A percentile compares a stretch with the other conserved stretches of the same genome.
Evolutionary conservation across 805 yeast genomes (phyloP).

Genomic region (Lipomyces anomalus): DNA sequence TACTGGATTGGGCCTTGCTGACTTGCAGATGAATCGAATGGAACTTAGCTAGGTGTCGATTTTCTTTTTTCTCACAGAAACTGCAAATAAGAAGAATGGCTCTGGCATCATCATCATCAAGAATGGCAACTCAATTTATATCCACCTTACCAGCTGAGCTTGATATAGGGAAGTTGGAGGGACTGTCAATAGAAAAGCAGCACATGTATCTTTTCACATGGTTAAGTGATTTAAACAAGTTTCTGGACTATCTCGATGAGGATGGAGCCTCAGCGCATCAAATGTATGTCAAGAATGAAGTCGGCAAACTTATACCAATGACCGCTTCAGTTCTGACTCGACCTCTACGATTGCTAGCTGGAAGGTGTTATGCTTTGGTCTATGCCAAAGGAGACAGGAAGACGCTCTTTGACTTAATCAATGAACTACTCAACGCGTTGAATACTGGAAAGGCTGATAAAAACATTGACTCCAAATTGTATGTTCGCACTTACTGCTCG

Average conservation of each 20-base stretch:
- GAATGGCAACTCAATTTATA: neutral
- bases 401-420: constrained; percentile 29
- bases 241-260: constrained; percentile 10
- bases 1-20: too few relatives aligned
- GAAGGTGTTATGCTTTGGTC: constrained; percentile 19
- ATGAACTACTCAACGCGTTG: constrained; percentile 22
- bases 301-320: constrained; percentile 10
- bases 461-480: constrained; percentile 30
- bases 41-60: too few relatives aligned
- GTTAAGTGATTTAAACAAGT: constrained; percentile 17
- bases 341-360: constrained; percentile 15
- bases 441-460: constrained; percentile 29
- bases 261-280: constrained; percentile 24
- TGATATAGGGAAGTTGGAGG: constrained; percentile 9
- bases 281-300: constrained; percentile 22
- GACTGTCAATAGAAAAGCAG: constrained; percentile 17
- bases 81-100: too few relatives aligned
- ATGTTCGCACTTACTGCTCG: constrained; percentile 7
- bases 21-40: too few relatives aligned
- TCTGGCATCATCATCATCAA: too few relatives aligned
- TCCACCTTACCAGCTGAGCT: constrained; percentile 12
- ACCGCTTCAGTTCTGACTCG: constrained; percentile 15
- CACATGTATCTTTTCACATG: constrained; percentile 18
- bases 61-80: too few relatives aligned
- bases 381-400: constrained; percentile 20